These are phyloP conservation scores for Aureobasidium sp. DNA, from an alignment of 2,329 filamentous ascomycete species.

Conservation along the genomic window DNA sequence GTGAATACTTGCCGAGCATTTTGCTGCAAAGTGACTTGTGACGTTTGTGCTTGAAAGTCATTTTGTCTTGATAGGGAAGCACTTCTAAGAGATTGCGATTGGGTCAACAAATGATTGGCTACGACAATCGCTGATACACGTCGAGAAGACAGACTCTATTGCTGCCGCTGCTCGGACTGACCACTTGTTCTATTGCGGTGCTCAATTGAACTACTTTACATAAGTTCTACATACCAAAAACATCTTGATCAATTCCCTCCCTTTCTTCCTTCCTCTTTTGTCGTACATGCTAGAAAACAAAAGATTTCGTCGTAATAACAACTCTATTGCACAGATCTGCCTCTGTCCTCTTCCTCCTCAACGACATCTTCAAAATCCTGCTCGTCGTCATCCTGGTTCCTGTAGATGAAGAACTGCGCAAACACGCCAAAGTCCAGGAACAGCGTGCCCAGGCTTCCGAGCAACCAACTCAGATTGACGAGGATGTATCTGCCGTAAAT, in stretches of 20 bases:
- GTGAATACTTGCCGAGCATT: no score
- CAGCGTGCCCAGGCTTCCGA: constrained; percentile 82
- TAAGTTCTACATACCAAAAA: background rate
- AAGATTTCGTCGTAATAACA: background rate
- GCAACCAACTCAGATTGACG: constrained; percentile 84
- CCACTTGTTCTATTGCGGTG: background rate
- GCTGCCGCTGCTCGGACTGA: background rate
- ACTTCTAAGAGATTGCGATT: no score
- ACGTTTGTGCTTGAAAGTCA: no score
- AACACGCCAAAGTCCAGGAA: constrained; percentile 82
- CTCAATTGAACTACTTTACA: background rate
- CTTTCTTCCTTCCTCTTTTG: background rate
- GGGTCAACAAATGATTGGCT: no score
- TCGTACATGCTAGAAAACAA: background rate
- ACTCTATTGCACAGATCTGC: constrained; percentile 16
- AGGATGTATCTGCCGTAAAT: constrained; percentile 78
- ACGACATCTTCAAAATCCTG: constrained; percentile 19
- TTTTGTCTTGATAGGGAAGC: no score
- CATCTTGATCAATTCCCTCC: background rate
- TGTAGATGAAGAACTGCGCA: constrained; percentile 85
- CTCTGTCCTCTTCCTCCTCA: constrained; percentile 19
- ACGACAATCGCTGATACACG: no score
- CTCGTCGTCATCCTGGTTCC: constrained; percentile 36
- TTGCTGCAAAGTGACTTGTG: no score
- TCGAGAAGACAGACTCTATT: no score